A percentile compares a stretch with the other conserved stretches of the same genome.
Conservation (phyloP, 2,329 filamentous ascomycete genomes). For the Talaromyces albobiverticillius region DNA sequence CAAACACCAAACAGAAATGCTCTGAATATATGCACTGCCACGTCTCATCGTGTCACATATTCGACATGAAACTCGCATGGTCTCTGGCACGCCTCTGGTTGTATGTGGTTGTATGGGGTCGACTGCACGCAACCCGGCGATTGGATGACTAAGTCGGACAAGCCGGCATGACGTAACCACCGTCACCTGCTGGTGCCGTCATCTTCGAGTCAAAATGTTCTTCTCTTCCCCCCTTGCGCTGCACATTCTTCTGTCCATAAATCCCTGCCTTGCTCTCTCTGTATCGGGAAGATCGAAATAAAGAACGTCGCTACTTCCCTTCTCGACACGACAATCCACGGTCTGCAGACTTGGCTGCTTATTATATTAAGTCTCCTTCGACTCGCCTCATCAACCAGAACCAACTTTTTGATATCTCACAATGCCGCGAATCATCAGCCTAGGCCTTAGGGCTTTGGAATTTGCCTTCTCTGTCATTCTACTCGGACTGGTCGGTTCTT, state of each 20-base stretch:
- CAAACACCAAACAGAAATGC: background rate
- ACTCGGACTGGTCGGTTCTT: conserved; percentile 62
- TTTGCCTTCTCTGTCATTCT: conserved; percentile 60
- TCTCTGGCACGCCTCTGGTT: too few relatives aligned
- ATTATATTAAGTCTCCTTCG: too few relatives aligned
- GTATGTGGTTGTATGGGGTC: too few relatives aligned
- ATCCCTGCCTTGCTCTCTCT: background rate
- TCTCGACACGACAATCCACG: too few relatives aligned
- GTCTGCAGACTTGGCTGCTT: too few relatives aligned
- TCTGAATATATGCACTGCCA: background rate
- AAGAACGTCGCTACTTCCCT: background rate
- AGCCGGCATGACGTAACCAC: conserved; percentile 3
- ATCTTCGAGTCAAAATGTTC: background rate
- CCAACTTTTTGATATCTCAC: too few relatives aligned
- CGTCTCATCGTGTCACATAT: too few relatives aligned
- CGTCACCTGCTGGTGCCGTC: background rate
- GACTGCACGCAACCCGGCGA: too few relatives aligned
- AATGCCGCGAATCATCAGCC: conserved; percentile 11
- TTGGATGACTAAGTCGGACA: background rate
- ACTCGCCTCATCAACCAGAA: too few relatives aligned
- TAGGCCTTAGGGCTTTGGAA: conserved; percentile 25
- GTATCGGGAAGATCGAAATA: too few relatives aligned
- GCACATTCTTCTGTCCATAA: background rate
- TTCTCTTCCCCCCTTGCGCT: background rate
- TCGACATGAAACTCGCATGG: too few relatives aligned